Evolutionary conservation across 2,329 filamentous ascomycete genomes (phyloP).

Genomic region (Pestalotiopsis fici): DNA sequence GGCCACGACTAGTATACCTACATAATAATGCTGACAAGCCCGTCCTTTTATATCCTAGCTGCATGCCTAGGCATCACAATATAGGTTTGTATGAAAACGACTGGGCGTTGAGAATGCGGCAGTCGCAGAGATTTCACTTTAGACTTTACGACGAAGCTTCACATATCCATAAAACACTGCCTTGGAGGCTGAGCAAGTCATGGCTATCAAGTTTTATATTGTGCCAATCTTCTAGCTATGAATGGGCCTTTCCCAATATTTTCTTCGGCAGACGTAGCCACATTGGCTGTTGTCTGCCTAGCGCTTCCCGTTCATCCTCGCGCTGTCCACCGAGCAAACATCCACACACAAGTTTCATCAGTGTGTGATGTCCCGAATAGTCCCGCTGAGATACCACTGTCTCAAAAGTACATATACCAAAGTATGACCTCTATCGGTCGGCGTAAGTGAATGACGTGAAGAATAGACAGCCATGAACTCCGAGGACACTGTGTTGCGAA

Average conservation of each 20-base stretch:
- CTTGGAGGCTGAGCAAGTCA: background rate
- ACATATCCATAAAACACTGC: constrained; percentile 15
- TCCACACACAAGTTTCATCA: constrained; percentile 12
- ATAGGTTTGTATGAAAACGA: too few species aligned
- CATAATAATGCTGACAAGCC: too few species aligned
- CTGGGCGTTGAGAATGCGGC: too few species aligned
- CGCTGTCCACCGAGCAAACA: background rate
- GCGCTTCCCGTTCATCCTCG: background rate
- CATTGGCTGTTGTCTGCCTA: background rate
- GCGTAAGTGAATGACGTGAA: constrained; percentile 14
- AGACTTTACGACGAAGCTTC: too few species aligned
- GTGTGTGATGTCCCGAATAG: constrained; percentile 7
- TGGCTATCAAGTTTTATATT: constrained; percentile 1
- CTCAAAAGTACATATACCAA: background rate
- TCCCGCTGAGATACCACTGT: background rate
- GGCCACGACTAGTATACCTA: too few species aligned
- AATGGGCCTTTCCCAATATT: background rate
- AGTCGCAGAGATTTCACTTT: too few species aligned
- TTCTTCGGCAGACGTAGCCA: background rate
- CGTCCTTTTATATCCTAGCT: too few species aligned
- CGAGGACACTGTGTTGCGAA: background rate
- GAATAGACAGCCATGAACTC: constrained; percentile 9
- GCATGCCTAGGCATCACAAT: too few species aligned
- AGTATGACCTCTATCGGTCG: constrained; percentile 1
- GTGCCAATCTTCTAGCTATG: constrained; percentile 3